These are phyloP conservation scores for Actinomortierella ambigua DNA, from an alignment of 371 early-diverging fungal species.

Conservation along the genomic window DNA sequence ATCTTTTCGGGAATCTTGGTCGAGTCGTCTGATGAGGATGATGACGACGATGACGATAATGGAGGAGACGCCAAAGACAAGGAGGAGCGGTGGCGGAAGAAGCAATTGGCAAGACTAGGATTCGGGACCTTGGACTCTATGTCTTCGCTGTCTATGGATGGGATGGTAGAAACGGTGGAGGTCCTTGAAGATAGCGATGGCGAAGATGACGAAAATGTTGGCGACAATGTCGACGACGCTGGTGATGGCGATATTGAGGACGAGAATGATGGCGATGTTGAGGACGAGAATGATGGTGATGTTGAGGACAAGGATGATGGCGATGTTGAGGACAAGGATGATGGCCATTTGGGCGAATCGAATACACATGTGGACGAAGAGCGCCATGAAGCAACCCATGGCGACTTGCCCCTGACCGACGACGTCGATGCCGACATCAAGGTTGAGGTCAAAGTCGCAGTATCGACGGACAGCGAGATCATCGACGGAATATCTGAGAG, in stretches of 20 bases:
- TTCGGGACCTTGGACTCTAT: background rate
- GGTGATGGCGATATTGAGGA: background rate
- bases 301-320: background rate
- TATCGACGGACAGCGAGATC: too few relatives aligned
- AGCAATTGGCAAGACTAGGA: background rate
- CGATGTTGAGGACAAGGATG: too few relatives aligned
- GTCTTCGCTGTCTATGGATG: too few relatives aligned
- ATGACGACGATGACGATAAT: background rate
- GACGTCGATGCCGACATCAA: too few relatives aligned
- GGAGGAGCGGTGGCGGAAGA: background rate
- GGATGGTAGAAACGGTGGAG: too few relatives aligned
- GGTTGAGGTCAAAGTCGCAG: too few relatives aligned
- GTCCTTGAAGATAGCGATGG: too few relatives aligned
- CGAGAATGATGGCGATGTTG: background rate
- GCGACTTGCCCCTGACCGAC: too few relatives aligned
- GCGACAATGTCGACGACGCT: background rate
- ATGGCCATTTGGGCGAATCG: too few relatives aligned
- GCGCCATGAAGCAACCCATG: too few relatives aligned
- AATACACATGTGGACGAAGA: too few relatives aligned
- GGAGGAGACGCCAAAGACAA: constrained; percentile 1
- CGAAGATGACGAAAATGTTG: background rate
- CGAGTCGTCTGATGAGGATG: constrained; percentile 35
- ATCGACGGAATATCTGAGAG: too few relatives aligned
- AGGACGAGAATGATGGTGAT: background rate
- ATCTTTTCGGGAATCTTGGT: constrained; percentile 45